Evolutionary conservation across 179 eudicot genomes (phyloP), one percentile per base, ranked within the genome.

Genomic region (Vitellaria paradoxa): DNA sequence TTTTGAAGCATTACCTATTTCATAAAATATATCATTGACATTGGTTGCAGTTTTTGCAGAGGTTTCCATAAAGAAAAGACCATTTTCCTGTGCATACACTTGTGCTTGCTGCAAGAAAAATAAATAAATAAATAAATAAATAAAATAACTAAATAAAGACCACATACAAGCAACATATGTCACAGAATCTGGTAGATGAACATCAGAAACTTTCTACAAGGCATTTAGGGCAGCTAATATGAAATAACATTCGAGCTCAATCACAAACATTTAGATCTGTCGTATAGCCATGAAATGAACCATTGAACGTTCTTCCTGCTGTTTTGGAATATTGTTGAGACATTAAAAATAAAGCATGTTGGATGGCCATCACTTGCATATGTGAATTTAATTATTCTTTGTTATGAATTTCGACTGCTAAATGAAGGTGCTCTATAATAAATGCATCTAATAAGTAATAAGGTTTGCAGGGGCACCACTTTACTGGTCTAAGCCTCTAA

Each of bases 1-100:
- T 42, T 0, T 42, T 4, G 26, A 75, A 71, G 26, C 45, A n/a
- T 55, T 55, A 84, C 87, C 87, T 73, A 87, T 79, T 77, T 87
- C 90, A 68, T 81, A 76, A 76, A 87, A 87, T 2, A 87, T 73
- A 10, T 85, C 90, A 69, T 87, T 85, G 76, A 87, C 82, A 40
- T 87, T 87, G 18, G 71, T 57, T 9, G 88, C 83, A 63, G 83
- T 77, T 83, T 85, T 87, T 18, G 90, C 90, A 65, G 90, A 87
- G 55, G 90, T 85, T 80, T 87, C 90, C 77, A 81, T 71, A 78
- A 84, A 87, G 76, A 85, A 85, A 47, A 87, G 82, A 17, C 82
- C 86, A 77, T 77, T 87, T 59, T 87, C 88, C 74, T 81, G 78
- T 9, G 90, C 86, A 75, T 82, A 87, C 13, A 66, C 46, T 37